phyloP scores from a whole-genome alignment of 495 filamentous ascomycete species.

The Penicillium crystallinum region DNA sequence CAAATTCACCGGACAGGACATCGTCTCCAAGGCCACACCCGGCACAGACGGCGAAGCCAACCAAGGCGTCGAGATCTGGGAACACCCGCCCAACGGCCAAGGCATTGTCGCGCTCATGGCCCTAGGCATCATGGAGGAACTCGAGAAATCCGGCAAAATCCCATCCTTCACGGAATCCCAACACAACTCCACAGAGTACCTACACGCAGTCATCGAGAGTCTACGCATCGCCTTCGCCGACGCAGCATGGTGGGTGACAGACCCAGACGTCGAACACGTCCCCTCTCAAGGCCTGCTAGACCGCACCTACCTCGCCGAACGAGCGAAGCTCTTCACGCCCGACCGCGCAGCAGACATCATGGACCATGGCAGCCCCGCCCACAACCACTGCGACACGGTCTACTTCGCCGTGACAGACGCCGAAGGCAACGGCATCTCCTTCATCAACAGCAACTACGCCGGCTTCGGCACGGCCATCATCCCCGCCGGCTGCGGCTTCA shows the following conservation, averaged over 20 bases:
- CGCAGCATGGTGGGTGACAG: constrained; percentile 81
- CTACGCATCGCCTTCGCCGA: constrained; percentile 93
- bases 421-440: constrained; percentile 82
- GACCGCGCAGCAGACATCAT: constrained; percentile 50
- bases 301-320: constrained; percentile 58
- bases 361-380: constrained; percentile 62
- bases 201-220: constrained; percentile 84
- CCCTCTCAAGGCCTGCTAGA: constrained; percentile 60
- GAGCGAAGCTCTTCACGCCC: constrained; percentile 65
- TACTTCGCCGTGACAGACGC: constrained; percentile 83
- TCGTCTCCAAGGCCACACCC: constrained; percentile 42
- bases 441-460: constrained; percentile 94
- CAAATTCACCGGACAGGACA: constrained; percentile 65
- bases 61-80: constrained; percentile 79
- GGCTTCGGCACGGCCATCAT: constrained; percentile 89
- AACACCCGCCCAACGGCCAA: constrained; percentile 97
- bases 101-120: constrained; percentile 94
- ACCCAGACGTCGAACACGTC: constrained; percentile 64
- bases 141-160: constrained; percentile 69
- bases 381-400: constrained; percentile 79
- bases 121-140: constrained; percentile 79
- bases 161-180: constrained; percentile 60
- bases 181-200: constrained; percentile 73
- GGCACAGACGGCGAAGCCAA: constrained; percentile 43
- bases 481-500: constrained; percentile 79